phyloP scores from a whole-genome alignment of 2,329 filamentous ascomycete species.

The Neopestalotiopsis rosae region DNA sequence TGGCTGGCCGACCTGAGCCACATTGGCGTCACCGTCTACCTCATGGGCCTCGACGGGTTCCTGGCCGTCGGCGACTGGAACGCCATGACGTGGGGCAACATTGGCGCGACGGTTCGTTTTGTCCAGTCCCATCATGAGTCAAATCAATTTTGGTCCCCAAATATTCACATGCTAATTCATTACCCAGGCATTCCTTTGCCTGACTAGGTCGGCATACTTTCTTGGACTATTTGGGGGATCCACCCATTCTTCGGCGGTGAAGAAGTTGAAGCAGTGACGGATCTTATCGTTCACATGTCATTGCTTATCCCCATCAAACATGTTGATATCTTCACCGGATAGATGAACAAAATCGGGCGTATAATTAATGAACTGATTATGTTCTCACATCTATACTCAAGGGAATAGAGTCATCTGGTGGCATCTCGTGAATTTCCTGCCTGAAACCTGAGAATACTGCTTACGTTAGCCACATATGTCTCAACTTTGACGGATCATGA shows the following conservation, averaged over 20 bases:
- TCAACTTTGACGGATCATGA: too few species aligned
- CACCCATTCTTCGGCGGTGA: background rate
- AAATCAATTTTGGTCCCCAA: too few species aligned
- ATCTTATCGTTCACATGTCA: background rate
- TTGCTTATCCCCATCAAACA: background rate
- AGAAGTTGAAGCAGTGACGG: background rate
- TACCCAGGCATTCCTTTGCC: background rate
- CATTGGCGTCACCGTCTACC: slow-evolving; percentile 63
- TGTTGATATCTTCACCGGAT: background rate
- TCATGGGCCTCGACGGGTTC: slow-evolving; percentile 60
- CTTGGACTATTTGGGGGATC: background rate
- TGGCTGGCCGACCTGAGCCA: slow-evolving; percentile 73
- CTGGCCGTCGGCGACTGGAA: slow-evolving; percentile 67
- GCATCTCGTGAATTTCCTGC: too few species aligned
- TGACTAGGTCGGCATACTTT: background rate
- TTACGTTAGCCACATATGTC: too few species aligned
- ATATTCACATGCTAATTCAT: too few species aligned
- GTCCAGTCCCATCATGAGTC: too few species aligned
- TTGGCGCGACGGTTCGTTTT: slow-evolving; percentile 62
- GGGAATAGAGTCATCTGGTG: too few species aligned
- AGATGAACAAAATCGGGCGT: background rate
- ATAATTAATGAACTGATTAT: too few species aligned
- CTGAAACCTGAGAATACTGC: too few species aligned
- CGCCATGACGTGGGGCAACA: slow-evolving; percentile 74
- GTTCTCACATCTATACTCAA: too few species aligned